Percentiles rank a stretch among this genome's conserved stretches.
Conservation (phyloP, 116 monocot genomes). For the Trichopus zeylanicus region DNA sequence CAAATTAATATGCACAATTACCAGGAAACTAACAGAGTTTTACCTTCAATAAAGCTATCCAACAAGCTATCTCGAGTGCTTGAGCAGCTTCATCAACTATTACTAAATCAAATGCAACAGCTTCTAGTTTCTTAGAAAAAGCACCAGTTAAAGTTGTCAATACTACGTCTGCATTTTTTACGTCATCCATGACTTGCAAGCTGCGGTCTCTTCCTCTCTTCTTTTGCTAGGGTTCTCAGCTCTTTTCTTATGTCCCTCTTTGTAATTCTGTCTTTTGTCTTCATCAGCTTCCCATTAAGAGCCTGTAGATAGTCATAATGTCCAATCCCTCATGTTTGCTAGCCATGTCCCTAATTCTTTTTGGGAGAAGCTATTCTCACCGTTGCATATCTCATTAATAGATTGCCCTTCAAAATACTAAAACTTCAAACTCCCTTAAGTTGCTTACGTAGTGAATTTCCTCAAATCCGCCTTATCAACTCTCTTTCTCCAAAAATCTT, state of each 20-base stretch:
- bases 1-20: background rate
- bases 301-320: slow-evolving; percentile 27
- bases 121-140: slow-evolving; percentile 58
- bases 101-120: slow-evolving; percentile 75
- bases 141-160: slow-evolving; percentile 92
- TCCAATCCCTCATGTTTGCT: too few relatives aligned
- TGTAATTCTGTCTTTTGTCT: slow-evolving; percentile 68
- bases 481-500: too few relatives aligned
- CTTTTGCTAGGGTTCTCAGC: slow-evolving; percentile 66
- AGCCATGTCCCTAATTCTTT: background rate
- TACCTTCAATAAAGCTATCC: slow-evolving; percentile 95
- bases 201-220: slow-evolving; percentile 88
- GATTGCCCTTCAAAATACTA: too few relatives aligned
- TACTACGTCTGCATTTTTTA: slow-evolving; percentile 88
- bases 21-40: background rate
- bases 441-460: too few relatives aligned
- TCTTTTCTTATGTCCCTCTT: slow-evolving; percentile 89
- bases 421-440: too few relatives aligned
- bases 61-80: slow-evolving; percentile 92
- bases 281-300: slow-evolving; percentile 80
- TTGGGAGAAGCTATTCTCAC: background rate
- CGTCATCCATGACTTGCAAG: slow-evolving; percentile 72
- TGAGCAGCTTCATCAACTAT: slow-evolving; percentile 99
- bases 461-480: too few relatives aligned
- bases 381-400: too few relatives aligned